Conservation (phyloP, 2,329 filamentous ascomycete genomes). For the Calonectria naviculata region DNA sequence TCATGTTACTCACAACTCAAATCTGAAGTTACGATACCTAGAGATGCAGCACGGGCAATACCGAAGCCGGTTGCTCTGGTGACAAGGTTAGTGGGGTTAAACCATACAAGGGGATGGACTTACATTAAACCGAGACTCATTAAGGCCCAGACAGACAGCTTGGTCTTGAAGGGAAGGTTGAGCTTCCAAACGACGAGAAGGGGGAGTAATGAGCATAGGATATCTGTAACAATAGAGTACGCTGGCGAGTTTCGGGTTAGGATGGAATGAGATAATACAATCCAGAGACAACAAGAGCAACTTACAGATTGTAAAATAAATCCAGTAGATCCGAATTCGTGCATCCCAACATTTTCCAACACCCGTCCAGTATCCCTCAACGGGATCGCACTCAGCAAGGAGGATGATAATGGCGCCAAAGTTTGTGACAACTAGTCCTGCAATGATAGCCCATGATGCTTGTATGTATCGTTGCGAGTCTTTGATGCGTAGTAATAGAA, state of each 20-base stretch:
- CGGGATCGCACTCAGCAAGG: conserved; percentile 45
- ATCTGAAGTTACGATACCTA: conserved; percentile 32
- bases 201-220: conserved; percentile 40
- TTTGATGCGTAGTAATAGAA: conserved; percentile 55
- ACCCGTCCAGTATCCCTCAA: conserved; percentile 45
- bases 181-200: conserved; percentile 48
- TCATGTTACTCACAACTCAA: conserved; percentile 29
- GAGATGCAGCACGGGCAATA: conserved; percentile 33
- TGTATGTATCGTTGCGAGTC: conserved; percentile 44
- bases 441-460: conserved; percentile 46
- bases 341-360: conserved; percentile 44
- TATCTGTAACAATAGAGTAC: conserved; percentile 31
- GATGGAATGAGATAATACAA: not conserved
- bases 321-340: conserved; percentile 45
- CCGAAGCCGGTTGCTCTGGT: conserved; percentile 34
- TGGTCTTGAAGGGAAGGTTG: conserved; percentile 42
- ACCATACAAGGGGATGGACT: not conserved
- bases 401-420: conserved; percentile 45
- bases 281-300: not conserved
- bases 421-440: conserved; percentile 45
- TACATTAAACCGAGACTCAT: conserved; percentile 46
- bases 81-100: not conserved
- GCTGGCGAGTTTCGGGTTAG: conserved; percentile 14
- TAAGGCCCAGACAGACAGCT: conserved; percentile 44
- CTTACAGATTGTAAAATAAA: conserved; percentile 45